Conservation (phyloP, 176 grass and related monocot genomes). For the Pharus latifolius region DNA sequence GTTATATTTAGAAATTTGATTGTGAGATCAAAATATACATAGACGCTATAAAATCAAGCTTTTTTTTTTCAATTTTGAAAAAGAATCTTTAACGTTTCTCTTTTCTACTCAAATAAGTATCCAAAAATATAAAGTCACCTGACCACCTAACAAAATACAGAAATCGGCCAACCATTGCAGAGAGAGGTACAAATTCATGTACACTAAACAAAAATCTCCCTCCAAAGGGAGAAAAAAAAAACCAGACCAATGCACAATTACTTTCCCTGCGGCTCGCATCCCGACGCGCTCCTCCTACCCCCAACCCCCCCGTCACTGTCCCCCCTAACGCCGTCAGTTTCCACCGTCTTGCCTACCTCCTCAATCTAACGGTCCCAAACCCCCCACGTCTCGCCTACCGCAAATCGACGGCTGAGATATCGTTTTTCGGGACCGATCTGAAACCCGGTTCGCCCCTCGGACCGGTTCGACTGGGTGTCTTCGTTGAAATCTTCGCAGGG, state of each 20-base stretch:
- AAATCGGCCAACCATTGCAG: too few relatives aligned
- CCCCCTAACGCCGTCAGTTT: slow-evolving; percentile 16
- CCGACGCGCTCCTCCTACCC: background rate
- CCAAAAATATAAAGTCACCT: too few relatives aligned
- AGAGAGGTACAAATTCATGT: background rate
- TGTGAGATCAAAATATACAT: too few relatives aligned
- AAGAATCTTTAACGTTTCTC: too few relatives aligned
- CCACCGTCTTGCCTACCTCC: background rate
- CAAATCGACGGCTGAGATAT: background rate
- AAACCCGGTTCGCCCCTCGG: background rate
- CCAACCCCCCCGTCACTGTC: background rate
- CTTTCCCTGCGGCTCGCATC: slow-evolving; percentile 16
- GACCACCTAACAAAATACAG: too few relatives aligned
- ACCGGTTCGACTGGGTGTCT: slow-evolving; percentile 11
- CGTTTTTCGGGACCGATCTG: background rate
- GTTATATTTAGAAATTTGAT: too few relatives aligned
- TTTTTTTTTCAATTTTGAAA: too few relatives aligned
- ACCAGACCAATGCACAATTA: background rate
- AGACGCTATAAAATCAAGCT: too few relatives aligned
- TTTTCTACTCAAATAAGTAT: too few relatives aligned
- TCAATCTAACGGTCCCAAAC: background rate
- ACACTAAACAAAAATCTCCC: background rate
- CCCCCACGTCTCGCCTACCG: background rate
- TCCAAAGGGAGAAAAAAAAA: background rate
- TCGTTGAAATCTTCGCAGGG: slow-evolving; percentile 64